Conservation (phyloP, 306 rosid species). For the Parietaria judaica region DNA sequence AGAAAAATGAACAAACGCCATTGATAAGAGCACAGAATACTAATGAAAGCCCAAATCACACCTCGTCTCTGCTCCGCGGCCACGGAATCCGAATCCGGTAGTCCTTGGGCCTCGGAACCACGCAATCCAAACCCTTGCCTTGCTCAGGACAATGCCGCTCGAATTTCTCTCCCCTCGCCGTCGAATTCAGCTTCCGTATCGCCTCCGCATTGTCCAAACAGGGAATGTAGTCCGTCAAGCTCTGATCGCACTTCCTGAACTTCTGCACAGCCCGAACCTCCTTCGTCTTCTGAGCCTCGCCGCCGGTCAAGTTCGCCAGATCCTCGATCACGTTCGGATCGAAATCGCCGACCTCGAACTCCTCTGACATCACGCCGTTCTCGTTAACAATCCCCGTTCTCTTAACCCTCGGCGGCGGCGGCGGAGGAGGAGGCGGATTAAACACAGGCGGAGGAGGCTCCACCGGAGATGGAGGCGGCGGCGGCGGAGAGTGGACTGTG, state of each 20-base stretch:
- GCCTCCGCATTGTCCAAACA: conserved; percentile 64
- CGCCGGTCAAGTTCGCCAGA: conserved; percentile 20
- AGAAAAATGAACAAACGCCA: conserved; percentile 1
- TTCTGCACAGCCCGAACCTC: conserved; percentile 29
- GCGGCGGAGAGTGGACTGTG: background rate
- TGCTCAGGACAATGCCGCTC: conserved; percentile 69
- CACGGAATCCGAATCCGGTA: conserved; percentile 56
- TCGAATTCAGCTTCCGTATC: conserved; percentile 26
- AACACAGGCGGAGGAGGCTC: background rate
- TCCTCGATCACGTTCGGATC: conserved; percentile 30
- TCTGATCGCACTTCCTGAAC: conserved; percentile 36
- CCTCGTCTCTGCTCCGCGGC: conserved; percentile 89
- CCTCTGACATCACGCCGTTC: conserved; percentile 68
- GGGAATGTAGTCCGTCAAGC: conserved; percentile 65
- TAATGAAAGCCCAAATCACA: conserved; percentile 19
- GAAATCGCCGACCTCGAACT: conserved; percentile 56
- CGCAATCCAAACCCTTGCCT: conserved; percentile 46
- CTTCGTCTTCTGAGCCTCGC: conserved; percentile 13
- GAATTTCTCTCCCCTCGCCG: conserved; percentile 45
- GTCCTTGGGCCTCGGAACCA: conserved; percentile 54
- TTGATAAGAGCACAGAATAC: conserved; percentile 10
- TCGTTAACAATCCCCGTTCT: conserved; percentile 60
- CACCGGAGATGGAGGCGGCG: conserved; percentile 1
- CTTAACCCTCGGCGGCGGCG: conserved; percentile 39
- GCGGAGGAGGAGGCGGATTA: conserved; percentile 20